These are phyloP conservation scores for Cystofilobasidium macerans DNA, from an alignment of 768 basidiomycete species.

Conservation along the genomic window DNA sequence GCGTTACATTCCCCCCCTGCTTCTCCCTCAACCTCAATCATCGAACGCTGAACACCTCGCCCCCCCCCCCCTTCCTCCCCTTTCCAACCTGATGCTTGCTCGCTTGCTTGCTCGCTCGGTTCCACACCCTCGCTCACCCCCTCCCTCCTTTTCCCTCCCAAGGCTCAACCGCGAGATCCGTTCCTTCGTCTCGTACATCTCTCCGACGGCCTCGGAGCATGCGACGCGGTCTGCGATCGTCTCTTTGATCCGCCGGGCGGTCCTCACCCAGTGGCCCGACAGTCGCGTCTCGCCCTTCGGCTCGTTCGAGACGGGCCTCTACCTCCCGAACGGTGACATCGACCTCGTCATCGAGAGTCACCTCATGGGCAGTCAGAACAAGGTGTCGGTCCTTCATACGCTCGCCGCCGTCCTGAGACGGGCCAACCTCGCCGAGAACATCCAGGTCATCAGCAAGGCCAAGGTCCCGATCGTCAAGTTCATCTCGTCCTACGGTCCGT, in stretches of 20 bases:
- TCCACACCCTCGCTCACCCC: neutral
- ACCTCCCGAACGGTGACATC: conserved; percentile 85
- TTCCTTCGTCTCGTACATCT: conserved; percentile 76
- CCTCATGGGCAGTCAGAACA: conserved; percentile 57
- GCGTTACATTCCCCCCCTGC: too few species aligned
- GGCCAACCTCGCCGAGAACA: conserved; percentile 60
- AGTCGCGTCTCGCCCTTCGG: conserved; percentile 79
- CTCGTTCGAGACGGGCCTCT: conserved; percentile 83
- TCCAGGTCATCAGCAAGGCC: conserved; percentile 82
- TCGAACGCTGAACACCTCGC: too few species aligned
- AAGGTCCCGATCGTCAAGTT: conserved; percentile 97
- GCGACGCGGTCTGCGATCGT: conserved; percentile 69
- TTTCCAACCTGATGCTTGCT: too few species aligned
- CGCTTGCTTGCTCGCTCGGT: too few species aligned
- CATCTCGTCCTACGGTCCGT: conserved; percentile 54
- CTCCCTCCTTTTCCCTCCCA: neutral
- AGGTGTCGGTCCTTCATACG: conserved; percentile 52
- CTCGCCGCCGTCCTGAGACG: conserved; percentile 69
- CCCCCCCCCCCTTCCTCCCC: neutral
- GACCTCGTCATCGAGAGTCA: conserved; percentile 81
- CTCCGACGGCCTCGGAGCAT: conserved; percentile 73
- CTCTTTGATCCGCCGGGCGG: conserved; percentile 53
- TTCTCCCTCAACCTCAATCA: too few species aligned
- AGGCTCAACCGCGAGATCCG: conserved; percentile 81
- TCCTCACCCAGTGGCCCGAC: conserved; percentile 60